These are phyloP conservation scores for Alternaria triticimaculans DNA, from an alignment of 2,329 filamentous ascomycete species.

Conservation along the genomic window DNA sequence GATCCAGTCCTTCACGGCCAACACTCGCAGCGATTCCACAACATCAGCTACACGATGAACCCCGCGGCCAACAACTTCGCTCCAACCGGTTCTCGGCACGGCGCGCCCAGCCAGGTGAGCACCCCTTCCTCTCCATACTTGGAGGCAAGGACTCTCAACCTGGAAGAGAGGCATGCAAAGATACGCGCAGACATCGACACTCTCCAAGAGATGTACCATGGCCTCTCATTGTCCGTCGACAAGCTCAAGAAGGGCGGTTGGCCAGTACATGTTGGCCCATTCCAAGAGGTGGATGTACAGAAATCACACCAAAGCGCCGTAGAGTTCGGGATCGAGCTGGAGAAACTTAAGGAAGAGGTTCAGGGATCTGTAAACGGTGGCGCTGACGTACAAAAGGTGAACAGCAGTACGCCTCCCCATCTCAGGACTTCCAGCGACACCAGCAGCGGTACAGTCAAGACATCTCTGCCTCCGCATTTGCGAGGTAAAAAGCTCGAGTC, in stretches of 20 bases:
- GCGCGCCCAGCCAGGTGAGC: constrained; percentile 22
- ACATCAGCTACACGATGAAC: constrained; percentile 12
- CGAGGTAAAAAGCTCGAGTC: constrained; percentile 8
- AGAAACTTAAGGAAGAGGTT: constrained; percentile 20
- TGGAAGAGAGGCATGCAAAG: constrained; percentile 23
- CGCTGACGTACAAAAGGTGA: constrained; percentile 18
- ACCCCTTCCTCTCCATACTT: constrained; percentile 18
- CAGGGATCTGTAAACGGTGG: constrained; percentile 7
- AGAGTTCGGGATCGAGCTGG: constrained; percentile 22
- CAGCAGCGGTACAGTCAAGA: constrained; percentile 8
- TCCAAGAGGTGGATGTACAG: constrained; percentile 10
- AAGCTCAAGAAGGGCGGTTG: constrained; percentile 26
- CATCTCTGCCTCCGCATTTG: constrained; percentile 28
- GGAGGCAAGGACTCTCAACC: constrained; percentile 22
- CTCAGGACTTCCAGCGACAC: constrained; percentile 1
- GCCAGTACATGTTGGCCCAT: constrained; percentile 24
- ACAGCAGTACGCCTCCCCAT: constrained; percentile 14
- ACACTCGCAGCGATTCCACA: background rate
- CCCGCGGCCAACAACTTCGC: constrained; percentile 19
- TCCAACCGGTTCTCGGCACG: constrained; percentile 4
- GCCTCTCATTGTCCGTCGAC: constrained; percentile 28
- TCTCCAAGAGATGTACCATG: constrained; percentile 23
- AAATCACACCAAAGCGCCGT: constrained; percentile 20
- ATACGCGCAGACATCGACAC: constrained; percentile 22
- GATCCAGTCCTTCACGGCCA: background rate